Base-by-base conservation (phyloP, 257 asterid species). In the Linderniella brevidens region DNA sequence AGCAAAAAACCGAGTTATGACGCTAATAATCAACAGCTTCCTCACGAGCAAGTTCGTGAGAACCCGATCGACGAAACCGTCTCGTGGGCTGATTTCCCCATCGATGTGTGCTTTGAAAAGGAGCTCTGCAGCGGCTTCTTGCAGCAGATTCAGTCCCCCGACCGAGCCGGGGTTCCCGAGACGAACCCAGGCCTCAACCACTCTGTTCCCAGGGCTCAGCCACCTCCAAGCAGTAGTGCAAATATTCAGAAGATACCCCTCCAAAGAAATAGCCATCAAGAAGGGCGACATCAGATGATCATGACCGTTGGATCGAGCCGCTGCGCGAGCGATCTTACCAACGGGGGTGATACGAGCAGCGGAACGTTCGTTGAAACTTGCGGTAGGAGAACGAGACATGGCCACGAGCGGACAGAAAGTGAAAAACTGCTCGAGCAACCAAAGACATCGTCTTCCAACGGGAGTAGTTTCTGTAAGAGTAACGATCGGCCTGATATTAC, bases 221-320 rank as follows among this genome's bases (percentile, higher is more conserved):
- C 78, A 1, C 80, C 77, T 15, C 79, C 88, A 11, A 64, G 53
- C 7, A 11, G n/a, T 32, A 29, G 54, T 13, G 41, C 41, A 16
- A 49, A 17, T 44, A 35, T 39, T 55, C 41, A 42, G 15, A 58
- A 54, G 35, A 18, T 52, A 16, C 64, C 68, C 0, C 37, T 13
- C 29, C 54, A 64, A 50, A 50, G 18, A 8, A 53, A 29, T 40
- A 58, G 17, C 37, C 25, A 20, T 38, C 17, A 54, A 48, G 49
- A 43, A 48, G 35, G 49, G 64, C 41, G 41, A 5, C 39, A 18
- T 19, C 56, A 51, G 11, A 77, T 86, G 3, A 67, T 49, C 41
- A 71, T 52, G 70, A 75, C 84, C 5, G 56, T 75, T 15, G 86
- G 83, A 10, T 66, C 86, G 41, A 81, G 93, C 73, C 85, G 78